A percentile compares a stretch with the other conserved stretches of the same genome.
These are phyloP conservation scores for Daldinia childiae DNA, from an alignment of 495 filamentous ascomycete species.

Conservation along the genomic window DNA sequence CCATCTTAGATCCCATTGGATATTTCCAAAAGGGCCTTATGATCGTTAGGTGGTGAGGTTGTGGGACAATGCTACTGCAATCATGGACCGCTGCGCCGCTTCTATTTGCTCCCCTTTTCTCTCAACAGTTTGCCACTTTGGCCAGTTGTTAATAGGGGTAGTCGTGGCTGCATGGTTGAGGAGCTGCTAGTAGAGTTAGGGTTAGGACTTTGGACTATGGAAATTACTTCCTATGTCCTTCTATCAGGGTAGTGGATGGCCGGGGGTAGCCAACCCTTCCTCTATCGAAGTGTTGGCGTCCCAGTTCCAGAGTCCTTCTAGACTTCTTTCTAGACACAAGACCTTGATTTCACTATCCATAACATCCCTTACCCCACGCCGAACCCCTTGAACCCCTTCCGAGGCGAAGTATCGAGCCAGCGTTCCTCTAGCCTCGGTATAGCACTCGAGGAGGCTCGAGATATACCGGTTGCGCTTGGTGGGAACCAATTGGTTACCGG, in stretches of 20 bases:
- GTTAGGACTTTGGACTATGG: background rate
- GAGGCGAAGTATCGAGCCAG: background rate
- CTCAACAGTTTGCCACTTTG: slow-evolving; percentile 25
- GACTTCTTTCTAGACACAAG: background rate
- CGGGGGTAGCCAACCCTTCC: background rate
- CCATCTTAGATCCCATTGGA: slow-evolving; percentile 26
- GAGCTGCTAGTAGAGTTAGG: slow-evolving; percentile 1
- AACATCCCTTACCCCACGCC: background rate
- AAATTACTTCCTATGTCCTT: slow-evolving; percentile 7
- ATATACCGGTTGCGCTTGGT: background rate
- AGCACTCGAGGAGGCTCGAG: background rate
- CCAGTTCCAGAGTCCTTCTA: background rate
- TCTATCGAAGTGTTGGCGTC: background rate
- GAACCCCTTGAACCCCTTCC: background rate
- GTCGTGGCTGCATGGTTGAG: slow-evolving; percentile 9
- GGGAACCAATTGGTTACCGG: slow-evolving; percentile 27
- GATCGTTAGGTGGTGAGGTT: background rate
- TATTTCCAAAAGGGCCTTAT: background rate
- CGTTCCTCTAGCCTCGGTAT: slow-evolving; percentile 5
- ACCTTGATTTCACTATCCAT: background rate
- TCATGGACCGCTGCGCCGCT: slow-evolving; percentile 29
- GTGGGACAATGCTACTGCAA: slow-evolving; percentile 4
- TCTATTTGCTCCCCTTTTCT: slow-evolving; percentile 21
- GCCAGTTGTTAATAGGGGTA: slow-evolving; percentile 11
- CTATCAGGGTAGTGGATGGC: background rate